Percentiles rank a stretch among this genome's conserved stretches.
Conservation (phyloP, 169 alveolate genomes). For the Theileria parva region DNA sequence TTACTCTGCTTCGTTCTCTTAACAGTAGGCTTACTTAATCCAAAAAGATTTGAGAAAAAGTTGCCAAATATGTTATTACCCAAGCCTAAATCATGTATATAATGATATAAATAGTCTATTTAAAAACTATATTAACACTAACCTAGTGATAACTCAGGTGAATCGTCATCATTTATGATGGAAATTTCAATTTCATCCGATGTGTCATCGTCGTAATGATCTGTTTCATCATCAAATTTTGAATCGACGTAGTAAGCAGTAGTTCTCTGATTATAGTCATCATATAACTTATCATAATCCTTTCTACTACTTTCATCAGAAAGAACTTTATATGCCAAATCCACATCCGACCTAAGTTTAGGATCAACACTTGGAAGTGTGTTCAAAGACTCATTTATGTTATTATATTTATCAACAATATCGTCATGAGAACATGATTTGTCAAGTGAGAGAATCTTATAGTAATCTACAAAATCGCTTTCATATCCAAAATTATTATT, state of each 20-base stretch:
- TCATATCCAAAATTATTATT: neutral
- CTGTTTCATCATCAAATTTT: neutral
- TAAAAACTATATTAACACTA: neutral
- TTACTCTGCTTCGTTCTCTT: neutral
- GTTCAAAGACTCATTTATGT: conserved; percentile 43
- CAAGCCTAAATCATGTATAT: neutral
- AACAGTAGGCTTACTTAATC: neutral
- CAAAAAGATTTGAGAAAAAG: conserved; percentile 28
- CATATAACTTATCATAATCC: conserved; percentile 40
- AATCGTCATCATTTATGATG: conserved; percentile 19
- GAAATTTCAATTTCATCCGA: conserved; percentile 36
- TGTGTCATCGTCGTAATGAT: conserved; percentile 13
- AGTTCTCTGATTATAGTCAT: neutral
- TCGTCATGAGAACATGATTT: conserved; percentile 39
- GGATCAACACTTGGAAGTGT: conserved; percentile 47
- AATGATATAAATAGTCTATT: no score
- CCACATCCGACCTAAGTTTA: conserved; percentile 21
- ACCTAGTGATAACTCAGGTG: neutral
- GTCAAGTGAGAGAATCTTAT: conserved; percentile 45
- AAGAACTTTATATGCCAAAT: conserved; percentile 56
- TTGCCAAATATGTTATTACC: conserved; percentile 16
- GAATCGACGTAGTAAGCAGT: neutral
- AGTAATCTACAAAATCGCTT: conserved; percentile 25
- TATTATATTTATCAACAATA: conserved; percentile 14
- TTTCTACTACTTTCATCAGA: conserved; percentile 45